Conservation (phyloP, 2,329 filamentous ascomycete species). For the Calonectria montana region DNA sequence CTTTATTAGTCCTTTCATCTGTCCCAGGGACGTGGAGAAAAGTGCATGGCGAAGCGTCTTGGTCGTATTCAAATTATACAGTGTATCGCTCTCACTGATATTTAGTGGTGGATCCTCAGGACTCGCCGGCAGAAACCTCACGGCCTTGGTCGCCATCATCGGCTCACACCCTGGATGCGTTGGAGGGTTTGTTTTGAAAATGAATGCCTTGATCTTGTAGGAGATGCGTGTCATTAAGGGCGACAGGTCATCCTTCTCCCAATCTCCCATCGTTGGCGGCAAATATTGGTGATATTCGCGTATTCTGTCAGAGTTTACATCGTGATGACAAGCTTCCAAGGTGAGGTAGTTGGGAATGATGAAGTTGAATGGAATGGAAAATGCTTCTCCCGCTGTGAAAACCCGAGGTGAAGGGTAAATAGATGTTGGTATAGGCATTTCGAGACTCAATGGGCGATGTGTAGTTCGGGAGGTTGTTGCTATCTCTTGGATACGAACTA, state of each 20-base stretch:
- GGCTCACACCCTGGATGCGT: background rate
- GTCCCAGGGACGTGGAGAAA: background rate
- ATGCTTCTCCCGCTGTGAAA: background rate
- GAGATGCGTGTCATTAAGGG: background rate
- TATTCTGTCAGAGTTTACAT: background rate
- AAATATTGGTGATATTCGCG: background rate
- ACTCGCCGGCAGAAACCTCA: background rate
- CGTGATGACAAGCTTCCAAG: background rate
- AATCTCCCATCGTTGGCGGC: background rate
- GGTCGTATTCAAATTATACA: background rate
- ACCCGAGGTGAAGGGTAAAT: background rate
- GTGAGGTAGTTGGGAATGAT: background rate
- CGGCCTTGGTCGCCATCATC: background rate
- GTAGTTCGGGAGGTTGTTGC: background rate
- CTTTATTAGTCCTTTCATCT: background rate
- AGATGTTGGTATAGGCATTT: background rate
- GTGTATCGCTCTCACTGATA: background rate
- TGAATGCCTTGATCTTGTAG: slow-evolving; percentile 1
- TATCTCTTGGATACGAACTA: background rate
- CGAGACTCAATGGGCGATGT: background rate
- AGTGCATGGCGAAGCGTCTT: background rate
- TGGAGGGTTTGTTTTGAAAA: background rate
- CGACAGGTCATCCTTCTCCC: background rate
- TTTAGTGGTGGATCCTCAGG: background rate
- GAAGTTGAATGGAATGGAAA: background rate